A percentile compares a stretch with the other conserved stretches of the same genome.
Conservation (phyloP, 2,329 filamentous ascomycete genomes). For the Fusarium sp. region DNA sequence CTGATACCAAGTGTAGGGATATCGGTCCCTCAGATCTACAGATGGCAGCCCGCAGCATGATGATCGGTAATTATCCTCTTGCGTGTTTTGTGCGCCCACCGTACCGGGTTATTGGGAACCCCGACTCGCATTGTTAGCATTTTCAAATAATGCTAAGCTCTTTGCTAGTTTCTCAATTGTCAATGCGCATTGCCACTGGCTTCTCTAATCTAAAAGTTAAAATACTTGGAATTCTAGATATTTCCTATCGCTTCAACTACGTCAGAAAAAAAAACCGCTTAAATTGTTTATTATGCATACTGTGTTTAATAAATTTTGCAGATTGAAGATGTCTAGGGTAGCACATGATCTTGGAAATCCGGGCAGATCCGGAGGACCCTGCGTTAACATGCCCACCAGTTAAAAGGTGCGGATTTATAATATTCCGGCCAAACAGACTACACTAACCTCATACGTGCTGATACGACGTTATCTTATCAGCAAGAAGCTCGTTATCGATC, state of each 20-base stretch:
- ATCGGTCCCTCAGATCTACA: not conserved
- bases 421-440: rapidly evolving
- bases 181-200: not conserved
- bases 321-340: not conserved
- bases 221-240: not conserved
- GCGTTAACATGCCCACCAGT: not conserved
- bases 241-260: not conserved
- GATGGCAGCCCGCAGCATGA: not conserved
- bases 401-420: not conserved
- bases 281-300: not conserved
- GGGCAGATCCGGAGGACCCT: not conserved
- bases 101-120: not conserved
- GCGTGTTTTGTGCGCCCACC: too few relatives aligned
- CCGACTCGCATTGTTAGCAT: not conserved
- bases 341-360: not conserved
- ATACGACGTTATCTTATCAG: not conserved
- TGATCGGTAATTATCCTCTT: not conserved
- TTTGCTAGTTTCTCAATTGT: not conserved
- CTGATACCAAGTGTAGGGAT: not conserved
- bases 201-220: not conserved
- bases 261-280: not conserved
- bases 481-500: not conserved
- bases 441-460: not conserved
- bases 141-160: not conserved
- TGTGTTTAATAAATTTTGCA: not conserved